Evolutionary conservation across 106 monocot species (phyloP).

Genomic region (Dendrobium chrysotoxum): DNA sequence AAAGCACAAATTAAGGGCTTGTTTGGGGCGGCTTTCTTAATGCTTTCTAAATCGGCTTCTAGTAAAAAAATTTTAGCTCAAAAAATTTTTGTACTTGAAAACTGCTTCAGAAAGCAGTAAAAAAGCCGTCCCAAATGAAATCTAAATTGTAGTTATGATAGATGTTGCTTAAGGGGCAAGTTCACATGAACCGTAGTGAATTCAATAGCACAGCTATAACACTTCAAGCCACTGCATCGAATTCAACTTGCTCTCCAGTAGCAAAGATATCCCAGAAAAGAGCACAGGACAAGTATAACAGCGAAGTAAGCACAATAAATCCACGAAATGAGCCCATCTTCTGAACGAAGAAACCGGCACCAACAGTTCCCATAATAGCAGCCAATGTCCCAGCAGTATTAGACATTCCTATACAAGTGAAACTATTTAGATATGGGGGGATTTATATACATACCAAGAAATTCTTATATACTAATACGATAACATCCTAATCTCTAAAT

Average conservation of each 20-base stretch:
- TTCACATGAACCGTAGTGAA: no score
- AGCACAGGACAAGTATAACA: constrained; percentile 52
- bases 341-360: constrained; percentile 89
- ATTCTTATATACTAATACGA: not conserved
- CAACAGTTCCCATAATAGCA: constrained; percentile 84
- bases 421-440: not conserved
- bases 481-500: not conserved
- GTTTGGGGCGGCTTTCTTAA: no score
- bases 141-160: no score
- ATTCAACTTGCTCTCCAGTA: constrained; percentile 67
- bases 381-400: constrained; percentile 90
- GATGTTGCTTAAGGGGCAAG: no score
- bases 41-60: no score
- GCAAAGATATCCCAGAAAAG: constrained; percentile 80
- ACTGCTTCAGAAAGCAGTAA: no score
- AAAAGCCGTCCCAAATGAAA: no score
- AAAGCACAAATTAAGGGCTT: no score
- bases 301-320: constrained; percentile 78
- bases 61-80: no score
- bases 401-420: constrained; percentile 58
- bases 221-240: constrained; percentile 16
- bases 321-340: constrained; percentile 88
- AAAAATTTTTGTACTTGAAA: no score
- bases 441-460: not conserved
- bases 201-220: not conserved